phyloP scores from a whole-genome alignment of 345 rosid species.

The Corchorus olitorius region DNA sequence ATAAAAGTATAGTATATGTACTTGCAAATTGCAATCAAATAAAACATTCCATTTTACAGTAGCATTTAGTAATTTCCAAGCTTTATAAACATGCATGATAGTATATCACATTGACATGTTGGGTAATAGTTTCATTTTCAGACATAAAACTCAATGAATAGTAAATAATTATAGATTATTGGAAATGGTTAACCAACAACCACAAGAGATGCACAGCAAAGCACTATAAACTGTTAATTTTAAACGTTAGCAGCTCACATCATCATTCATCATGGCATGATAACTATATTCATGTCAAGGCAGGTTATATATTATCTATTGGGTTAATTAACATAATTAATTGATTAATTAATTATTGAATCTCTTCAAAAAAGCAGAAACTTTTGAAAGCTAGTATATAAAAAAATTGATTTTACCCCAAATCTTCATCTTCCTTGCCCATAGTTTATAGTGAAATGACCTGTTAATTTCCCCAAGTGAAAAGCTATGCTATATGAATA shows the following conservation, averaged over 20 bases:
- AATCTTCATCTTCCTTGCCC: too few relatives aligned
- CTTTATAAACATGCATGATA: background rate
- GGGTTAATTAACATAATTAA: background rate
- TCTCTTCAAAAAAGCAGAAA: background rate
- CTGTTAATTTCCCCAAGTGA: too few relatives aligned
- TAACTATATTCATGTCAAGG: background rate
- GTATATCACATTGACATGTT: background rate
- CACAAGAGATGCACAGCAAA: background rate
- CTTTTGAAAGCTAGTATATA: too few relatives aligned
- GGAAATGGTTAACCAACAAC: background rate
- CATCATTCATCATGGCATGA: background rate
- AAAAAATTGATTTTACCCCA: too few relatives aligned
- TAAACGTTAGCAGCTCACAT: background rate
- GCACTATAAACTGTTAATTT: background rate
- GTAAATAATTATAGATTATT: background rate
- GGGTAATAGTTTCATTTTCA: background rate
- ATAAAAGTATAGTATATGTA: too few relatives aligned
- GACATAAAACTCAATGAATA: background rate
- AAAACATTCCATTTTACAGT: too few relatives aligned
- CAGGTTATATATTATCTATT: background rate
- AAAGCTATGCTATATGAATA: too few relatives aligned
- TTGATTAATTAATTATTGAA: too few relatives aligned
- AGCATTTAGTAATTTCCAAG: too few relatives aligned
- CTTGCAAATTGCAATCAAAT: too few relatives aligned
- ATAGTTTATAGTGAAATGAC: too few relatives aligned